phyloP scores from a whole-genome alignment of 2,329 filamentous ascomycete genomes.

The Achaetomium macrosporum region DNA sequence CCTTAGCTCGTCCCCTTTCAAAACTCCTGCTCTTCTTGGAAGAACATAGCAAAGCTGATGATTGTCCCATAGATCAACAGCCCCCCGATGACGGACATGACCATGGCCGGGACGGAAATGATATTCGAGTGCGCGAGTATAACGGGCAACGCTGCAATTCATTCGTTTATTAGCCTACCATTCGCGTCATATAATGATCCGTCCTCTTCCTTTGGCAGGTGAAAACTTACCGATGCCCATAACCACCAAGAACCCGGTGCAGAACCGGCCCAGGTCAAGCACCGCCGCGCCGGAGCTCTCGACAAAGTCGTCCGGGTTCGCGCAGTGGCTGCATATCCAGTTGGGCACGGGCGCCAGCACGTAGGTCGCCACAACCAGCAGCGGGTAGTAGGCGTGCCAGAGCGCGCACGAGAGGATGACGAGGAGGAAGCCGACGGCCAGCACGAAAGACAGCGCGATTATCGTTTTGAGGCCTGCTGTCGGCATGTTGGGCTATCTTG shows the following conservation, averaged over 20 bases:
- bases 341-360: slow-evolving; percentile 90
- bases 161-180: slow-evolving; percentile 9
- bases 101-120: slow-evolving; percentile 78
- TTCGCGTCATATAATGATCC: not conserved
- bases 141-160: slow-evolving; percentile 66
- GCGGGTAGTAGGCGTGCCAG: slow-evolving; percentile 88
- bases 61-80: slow-evolving; percentile 96
- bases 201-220: not conserved
- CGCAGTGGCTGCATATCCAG: slow-evolving; percentile 85
- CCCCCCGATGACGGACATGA: slow-evolving; percentile 91
- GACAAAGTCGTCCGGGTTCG: slow-evolving; percentile 93
- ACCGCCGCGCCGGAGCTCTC: slow-evolving; percentile 74
- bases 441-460: slow-evolving; percentile 97
- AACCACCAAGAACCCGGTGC: slow-evolving; percentile 90
- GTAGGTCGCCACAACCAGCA: slow-evolving; percentile 94
- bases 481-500: slow-evolving; percentile 43
- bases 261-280: slow-evolving; percentile 89
- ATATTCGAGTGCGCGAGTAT: slow-evolving; percentile 81
- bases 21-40: slow-evolving; percentile 96
- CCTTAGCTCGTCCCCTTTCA: slow-evolving; percentile 32
- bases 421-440: slow-evolving; percentile 96
- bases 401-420: slow-evolving; percentile 97
- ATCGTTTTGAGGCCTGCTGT: slow-evolving; percentile 97
- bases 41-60: slow-evolving; percentile 97
- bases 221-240: slow-evolving; percentile 85